Conservation (phyloP, 2,329 filamentous ascomycete species). For the Metarhizium anisopliae region DNA sequence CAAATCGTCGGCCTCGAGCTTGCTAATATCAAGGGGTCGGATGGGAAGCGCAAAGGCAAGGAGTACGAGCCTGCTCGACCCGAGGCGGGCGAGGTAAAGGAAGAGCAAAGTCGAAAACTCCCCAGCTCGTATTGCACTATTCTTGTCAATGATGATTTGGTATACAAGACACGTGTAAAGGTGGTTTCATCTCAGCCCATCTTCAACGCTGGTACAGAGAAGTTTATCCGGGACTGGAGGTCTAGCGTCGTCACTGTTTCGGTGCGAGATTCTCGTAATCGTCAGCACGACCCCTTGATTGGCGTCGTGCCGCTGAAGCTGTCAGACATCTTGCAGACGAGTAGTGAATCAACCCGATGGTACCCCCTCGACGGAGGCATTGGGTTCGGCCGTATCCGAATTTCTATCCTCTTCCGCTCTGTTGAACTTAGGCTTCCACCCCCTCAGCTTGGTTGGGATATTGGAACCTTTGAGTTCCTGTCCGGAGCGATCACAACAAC, state of each 20-base stretch:
- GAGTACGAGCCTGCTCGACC: conserved; percentile 85
- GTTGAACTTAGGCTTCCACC: conserved; percentile 82
- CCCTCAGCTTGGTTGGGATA: conserved; percentile 82
- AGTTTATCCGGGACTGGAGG: conserved; percentile 89
- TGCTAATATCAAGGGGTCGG: conserved; percentile 79
- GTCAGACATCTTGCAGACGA: conserved; percentile 78
- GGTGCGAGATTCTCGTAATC: conserved; percentile 79
- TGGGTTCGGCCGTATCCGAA: conserved; percentile 79
- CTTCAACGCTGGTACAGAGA: conserved; percentile 92
- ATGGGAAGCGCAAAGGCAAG: conserved; percentile 69
- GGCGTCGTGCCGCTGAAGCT: conserved; percentile 85
- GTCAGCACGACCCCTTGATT: conserved; percentile 89
- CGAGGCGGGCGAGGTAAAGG: conserved; percentile 72
- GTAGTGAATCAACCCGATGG: conserved; percentile 81
- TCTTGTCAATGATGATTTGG: conserved; percentile 75
- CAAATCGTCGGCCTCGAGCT: conserved; percentile 93
- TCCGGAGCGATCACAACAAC: conserved; percentile 60
- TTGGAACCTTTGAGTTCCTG: conserved; percentile 85
- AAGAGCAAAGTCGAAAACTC: conserved; percentile 70
- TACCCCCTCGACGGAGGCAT: conserved; percentile 95
- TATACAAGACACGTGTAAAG: conserved; percentile 92
- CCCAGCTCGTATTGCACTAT: conserved; percentile 95
- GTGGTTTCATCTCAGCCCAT: conserved; percentile 91
- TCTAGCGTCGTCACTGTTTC: conserved; percentile 78
- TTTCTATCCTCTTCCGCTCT: conserved; percentile 84